Evolutionary conservation across 2,329 filamentous ascomycete genomes (phyloP), one percentile per base, ranked within the genome.

Genomic region (Beauveria varroae): DNA sequence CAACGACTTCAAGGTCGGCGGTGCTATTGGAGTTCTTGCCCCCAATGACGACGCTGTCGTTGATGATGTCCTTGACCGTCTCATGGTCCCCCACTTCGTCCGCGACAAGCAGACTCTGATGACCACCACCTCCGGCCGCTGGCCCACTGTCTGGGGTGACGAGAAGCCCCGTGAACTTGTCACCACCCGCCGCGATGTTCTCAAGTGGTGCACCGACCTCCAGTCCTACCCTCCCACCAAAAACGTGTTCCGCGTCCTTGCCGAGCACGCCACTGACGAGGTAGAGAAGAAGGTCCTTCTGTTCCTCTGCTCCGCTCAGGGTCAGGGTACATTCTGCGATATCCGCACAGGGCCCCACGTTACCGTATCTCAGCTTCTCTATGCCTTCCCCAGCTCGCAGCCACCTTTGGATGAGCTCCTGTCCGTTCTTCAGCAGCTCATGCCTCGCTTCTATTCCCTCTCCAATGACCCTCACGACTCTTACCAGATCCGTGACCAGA

Each of bases 61-160:
- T 1, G 89, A 97, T 18, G 88, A 95, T 64, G 79, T 98, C 44
- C 84, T 99, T 66, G 86, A 97, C 69, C 79, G 88, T 26, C 85
- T 99, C 20, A 82, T 90, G 67, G 82, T 98, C 24, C 93, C 93
- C 3, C 88, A 86, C 43, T 90, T 88, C 70, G 81, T 95, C 63
- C 88, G 95, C 34, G 90, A 96, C 76, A 95, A 91, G 79, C 88
- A 89, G 16, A 83, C 96, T 20, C 79, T 89, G 20, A 77, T 98
- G 67, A 87, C 86, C 72, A 98, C 95, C 0, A 85, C 82, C 41
- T 84, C 81, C 63, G 93, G 93, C 40, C 84, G 95, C 55, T 99
- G 93, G 93, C 95, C 95, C 4, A 99, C 95, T 0, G 96, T 99
- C 55, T 99, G 95, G 95, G 95, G 93, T 47, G 91, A 96, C 2